Percentiles rank a stretch among this genome's conserved stretches.
Evolutionary conservation across 164 flowering plant species (phyloP).

Genomic region (Tetracentron sinense): DNA sequence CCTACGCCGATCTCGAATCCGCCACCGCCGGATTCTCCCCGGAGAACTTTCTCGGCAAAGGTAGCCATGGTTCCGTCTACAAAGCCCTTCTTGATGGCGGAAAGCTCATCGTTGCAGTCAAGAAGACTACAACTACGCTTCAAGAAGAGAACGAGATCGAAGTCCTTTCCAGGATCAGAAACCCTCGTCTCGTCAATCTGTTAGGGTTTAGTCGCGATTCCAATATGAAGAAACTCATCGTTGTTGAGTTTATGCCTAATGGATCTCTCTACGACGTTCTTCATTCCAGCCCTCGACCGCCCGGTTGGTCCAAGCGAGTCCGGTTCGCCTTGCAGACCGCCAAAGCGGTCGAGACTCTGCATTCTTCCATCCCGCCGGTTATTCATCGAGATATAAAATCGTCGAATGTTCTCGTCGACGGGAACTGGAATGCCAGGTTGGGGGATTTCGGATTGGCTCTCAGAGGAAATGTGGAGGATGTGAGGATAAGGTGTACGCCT

Average conservation of each 20-base stretch:
- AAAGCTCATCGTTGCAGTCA: conserved; percentile 51
- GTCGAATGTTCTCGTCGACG: conserved; percentile 68
- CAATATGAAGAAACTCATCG: conserved; percentile 25
- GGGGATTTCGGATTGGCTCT: conserved; percentile 84
- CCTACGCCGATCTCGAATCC: conserved; percentile 48
- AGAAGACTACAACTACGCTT: conserved; percentile 4
- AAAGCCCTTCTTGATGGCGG: conserved; percentile 54
- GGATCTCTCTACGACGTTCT: conserved; percentile 66
- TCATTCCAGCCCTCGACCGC: conserved; percentile 45
- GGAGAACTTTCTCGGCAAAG: conserved; percentile 65
- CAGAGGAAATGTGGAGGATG: conserved; percentile 72
- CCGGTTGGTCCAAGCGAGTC: conserved; percentile 53
- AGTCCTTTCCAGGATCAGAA: too few relatives aligned
- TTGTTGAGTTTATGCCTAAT: conserved; percentile 68
- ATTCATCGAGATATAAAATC: conserved; percentile 94
- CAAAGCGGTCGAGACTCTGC: conserved; percentile 53
- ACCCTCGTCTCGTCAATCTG: too few relatives aligned
- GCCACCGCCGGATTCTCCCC: conserved; percentile 68
- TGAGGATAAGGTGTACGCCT: conserved; percentile 48
- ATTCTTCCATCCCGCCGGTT: conserved; percentile 69
- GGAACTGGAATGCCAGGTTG: conserved; percentile 48
- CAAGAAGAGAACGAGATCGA: too few relatives aligned
- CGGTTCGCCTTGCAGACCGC: conserved; percentile 60
- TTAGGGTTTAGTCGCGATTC: too few relatives aligned
- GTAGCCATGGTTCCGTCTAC: conserved; percentile 85